Percentiles rank a stretch among this genome's conserved stretches.
phyloP scores from a whole-genome alignment of 352 stramenopile species.

The Phytopythium litorale region DNA sequence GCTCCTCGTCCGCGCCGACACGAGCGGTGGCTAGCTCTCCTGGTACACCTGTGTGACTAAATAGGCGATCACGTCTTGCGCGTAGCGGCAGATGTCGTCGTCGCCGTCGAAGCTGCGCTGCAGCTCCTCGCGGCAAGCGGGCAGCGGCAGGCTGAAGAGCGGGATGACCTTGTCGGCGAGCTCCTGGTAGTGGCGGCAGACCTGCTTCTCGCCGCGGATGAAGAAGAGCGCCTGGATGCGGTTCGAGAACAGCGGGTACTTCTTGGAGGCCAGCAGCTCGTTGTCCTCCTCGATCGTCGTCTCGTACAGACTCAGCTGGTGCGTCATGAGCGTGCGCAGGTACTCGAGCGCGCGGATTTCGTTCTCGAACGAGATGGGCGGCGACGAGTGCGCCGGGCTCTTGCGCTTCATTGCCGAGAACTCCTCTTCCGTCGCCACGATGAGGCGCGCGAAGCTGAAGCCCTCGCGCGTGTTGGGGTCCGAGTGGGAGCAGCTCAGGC shows the following conservation, averaged over 20 bases:
- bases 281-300: conserved; percentile 88
- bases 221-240: conserved; percentile 87
- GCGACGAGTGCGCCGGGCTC: conserved; percentile 33
- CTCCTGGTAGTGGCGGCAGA: conserved; percentile 78
- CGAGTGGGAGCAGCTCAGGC: conserved; percentile 80
- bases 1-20: not conserved
- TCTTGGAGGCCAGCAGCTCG: conserved; percentile 71
- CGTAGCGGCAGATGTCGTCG: conserved; percentile 80
- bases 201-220: conserved; percentile 87
- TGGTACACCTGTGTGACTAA: conserved; percentile 82
- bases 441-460: conserved; percentile 82
- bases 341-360: conserved; percentile 80
- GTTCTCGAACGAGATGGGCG: conserved; percentile 82
- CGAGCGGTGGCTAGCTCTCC: conserved; percentile 38
- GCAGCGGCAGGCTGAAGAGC: conserved; percentile 74
- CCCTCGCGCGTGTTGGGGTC: conserved; percentile 84
- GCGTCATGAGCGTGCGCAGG: conserved; percentile 70
- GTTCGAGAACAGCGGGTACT: conserved; percentile 84
- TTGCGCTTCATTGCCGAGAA: conserved; percentile 82
- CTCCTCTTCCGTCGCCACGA: conserved; percentile 80
- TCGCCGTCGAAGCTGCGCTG: conserved; percentile 75
- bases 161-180: conserved; percentile 81
- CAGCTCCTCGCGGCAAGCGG: conserved; percentile 64
- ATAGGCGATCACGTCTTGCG: conserved; percentile 86
- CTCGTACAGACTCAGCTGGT: conserved; percentile 76